Percentiles rank a stretch among this genome's conserved stretches.
Evolutionary conservation across 306 rosid species (phyloP).

Genomic region (Quercus variabilis): DNA sequence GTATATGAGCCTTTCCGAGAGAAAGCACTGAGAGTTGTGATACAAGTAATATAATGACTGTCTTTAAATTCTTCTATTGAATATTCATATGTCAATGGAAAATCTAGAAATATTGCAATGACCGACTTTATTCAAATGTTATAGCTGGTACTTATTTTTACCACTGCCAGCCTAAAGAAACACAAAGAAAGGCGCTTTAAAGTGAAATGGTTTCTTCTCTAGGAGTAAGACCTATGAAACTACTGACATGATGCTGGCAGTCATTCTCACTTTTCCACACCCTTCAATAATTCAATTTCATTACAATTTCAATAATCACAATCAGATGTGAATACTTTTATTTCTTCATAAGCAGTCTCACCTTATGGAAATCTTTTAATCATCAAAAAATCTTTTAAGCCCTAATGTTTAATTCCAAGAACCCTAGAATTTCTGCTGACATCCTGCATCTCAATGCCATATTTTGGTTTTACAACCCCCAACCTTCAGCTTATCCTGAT

Average conservation of each 20-base stretch:
- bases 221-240: neutral
- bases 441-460: neutral
- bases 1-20: no score
- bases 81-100: no score
- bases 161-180: no score
- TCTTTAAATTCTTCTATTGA: no score
- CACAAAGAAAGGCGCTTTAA: no score
- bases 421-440: neutral
- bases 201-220: neutral
- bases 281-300: neutral
- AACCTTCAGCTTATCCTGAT: no score
- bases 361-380: neutral
- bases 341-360: neutral
- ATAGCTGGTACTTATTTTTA: no score
- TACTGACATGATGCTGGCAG: neutral
- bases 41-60: neutral
- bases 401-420: neutral
- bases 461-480: no score
- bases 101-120: no score
- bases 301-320: neutral
- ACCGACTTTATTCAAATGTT: no score
- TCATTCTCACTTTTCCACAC: neutral
- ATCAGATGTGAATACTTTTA: neutral
- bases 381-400: neutral
- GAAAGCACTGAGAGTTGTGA: neutral